A percentile compares a stretch with the other conserved stretches of the same genome.
Evolutionary conservation across 2,329 filamentous ascomycete genomes (phyloP).

Genomic region (Lecanicillium sp.): DNA sequence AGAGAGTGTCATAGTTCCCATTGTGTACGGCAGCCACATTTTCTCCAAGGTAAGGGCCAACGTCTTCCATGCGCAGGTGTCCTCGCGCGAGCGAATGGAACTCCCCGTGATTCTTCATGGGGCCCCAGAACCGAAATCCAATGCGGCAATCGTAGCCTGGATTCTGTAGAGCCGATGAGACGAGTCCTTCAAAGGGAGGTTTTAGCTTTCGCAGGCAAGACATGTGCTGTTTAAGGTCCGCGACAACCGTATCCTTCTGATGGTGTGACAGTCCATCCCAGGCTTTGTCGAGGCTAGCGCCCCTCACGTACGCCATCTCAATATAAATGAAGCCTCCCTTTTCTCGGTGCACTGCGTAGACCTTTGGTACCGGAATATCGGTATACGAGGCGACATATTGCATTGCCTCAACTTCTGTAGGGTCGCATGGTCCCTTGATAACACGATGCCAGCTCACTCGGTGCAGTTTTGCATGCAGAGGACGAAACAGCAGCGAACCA

Average conservation of each 20-base stretch:
- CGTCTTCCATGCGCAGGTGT: slow-evolving; percentile 14
- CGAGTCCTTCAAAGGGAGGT: slow-evolving; percentile 14
- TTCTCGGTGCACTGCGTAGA: slow-evolving; percentile 17
- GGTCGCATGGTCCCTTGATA: slow-evolving; percentile 22
- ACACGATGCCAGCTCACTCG: slow-evolving; percentile 21
- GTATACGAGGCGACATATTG: slow-evolving; percentile 20
- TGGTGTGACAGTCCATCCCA: slow-evolving; percentile 15
- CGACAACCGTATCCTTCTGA: slow-evolving; percentile 13
- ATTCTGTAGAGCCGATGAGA: slow-evolving; percentile 19
- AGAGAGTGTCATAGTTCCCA: slow-evolving; percentile 13
- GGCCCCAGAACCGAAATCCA: slow-evolving; percentile 17
- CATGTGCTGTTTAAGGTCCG: slow-evolving; percentile 17
- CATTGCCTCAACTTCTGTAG: slow-evolving; percentile 21
- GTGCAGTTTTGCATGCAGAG: slow-evolving; percentile 8
- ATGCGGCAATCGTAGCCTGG: slow-evolving; percentile 18
- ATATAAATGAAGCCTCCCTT: slow-evolving; percentile 14
- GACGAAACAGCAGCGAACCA: slow-evolving; percentile 16
- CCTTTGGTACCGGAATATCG: slow-evolving; percentile 17
- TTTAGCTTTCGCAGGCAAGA: slow-evolving; percentile 16
- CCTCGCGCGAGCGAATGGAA: slow-evolving; percentile 18
- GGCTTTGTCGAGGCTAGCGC: slow-evolving; percentile 11
- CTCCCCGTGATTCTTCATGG: slow-evolving; percentile 15
- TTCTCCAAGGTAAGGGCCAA: slow-evolving; percentile 16
- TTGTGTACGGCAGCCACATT: slow-evolving; percentile 17
- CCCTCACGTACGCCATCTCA: slow-evolving; percentile 19